These are phyloP conservation scores for Rhizopogon vesiculosus DNA, from an alignment of 768 basidiomycete species.

Conservation along the genomic window DNA sequence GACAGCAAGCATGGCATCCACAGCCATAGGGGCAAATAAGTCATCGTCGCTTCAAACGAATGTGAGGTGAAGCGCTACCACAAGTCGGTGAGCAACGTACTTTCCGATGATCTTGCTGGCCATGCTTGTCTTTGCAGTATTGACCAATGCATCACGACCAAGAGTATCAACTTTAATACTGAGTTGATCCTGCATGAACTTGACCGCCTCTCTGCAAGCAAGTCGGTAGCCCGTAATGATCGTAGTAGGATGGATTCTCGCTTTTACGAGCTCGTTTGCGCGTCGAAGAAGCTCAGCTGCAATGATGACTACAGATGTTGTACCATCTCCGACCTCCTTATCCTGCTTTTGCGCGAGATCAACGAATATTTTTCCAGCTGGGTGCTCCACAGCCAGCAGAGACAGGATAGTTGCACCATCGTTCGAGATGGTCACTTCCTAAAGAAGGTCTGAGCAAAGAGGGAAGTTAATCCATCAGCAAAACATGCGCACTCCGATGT, in stretches of 20 bases:
- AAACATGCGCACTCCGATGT: slow-evolving; percentile 76
- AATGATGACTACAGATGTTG: slow-evolving; percentile 96
- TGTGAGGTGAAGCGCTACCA: not conserved
- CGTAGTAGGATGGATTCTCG: slow-evolving; percentile 98
- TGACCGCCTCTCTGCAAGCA: slow-evolving; percentile 95
- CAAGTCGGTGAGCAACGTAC: slow-evolving; percentile 46
- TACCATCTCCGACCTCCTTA: slow-evolving; percentile 98
- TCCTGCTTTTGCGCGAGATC: slow-evolving; percentile 99
- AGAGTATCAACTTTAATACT: slow-evolving; percentile 91
- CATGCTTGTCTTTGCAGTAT: slow-evolving; percentile 98
- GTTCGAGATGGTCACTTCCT: slow-evolving; percentile 99
- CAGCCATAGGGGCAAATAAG: slow-evolving; percentile 97
- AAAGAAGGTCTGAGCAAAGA: slow-evolving; percentile 12
- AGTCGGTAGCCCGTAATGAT: slow-evolving; percentile 98
- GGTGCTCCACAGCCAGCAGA: slow-evolving; percentile 90
- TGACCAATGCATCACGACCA: slow-evolving; percentile 90
- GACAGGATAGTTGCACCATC: slow-evolving; percentile 99
- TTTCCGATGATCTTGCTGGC: slow-evolving; percentile 96
- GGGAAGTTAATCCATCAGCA: not conserved
- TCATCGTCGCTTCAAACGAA: slow-evolving; percentile 76
- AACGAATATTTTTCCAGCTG: slow-evolving; percentile 95
- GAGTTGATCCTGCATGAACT: slow-evolving; percentile 96
- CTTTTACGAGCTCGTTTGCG: slow-evolving; percentile 96
- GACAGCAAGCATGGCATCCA: slow-evolving; percentile 97
- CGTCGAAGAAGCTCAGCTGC: slow-evolving; percentile 95